A percentile compares a stretch with the other conserved stretches of the same genome.
phyloP scores from a whole-genome alignment of 83 land plant species.

The Diphasiastrum complanatum region DNA sequence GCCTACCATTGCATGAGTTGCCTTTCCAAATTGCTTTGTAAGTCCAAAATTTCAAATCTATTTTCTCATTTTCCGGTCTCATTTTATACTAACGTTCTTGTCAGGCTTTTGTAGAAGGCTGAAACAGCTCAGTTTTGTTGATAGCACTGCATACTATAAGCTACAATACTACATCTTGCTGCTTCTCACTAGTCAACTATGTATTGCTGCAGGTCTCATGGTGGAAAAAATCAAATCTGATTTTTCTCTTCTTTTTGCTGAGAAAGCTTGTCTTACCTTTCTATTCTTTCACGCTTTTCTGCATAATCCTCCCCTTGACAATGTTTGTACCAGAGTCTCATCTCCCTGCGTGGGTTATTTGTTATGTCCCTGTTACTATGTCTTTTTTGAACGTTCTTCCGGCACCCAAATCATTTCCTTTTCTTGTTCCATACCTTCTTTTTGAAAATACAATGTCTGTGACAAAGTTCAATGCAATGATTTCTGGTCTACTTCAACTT shows the following conservation, averaged over 20 bases:
- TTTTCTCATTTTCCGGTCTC: too few species aligned
- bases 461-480: slow-evolving; percentile 70
- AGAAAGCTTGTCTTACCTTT: slow-evolving; percentile 63
- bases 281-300: slow-evolving; percentile 72
- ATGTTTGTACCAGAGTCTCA: slow-evolving; percentile 63
- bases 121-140: not conserved
- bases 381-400: slow-evolving; percentile 66
- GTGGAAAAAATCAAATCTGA: slow-evolving; percentile 62
- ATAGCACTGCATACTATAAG: not conserved
- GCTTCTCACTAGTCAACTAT: not conserved
- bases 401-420: slow-evolving; percentile 53
- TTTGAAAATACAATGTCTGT: slow-evolving; percentile 71
- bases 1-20: too few species aligned
- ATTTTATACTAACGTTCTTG: too few species aligned
- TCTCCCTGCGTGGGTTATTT: slow-evolving; percentile 58
- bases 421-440: slow-evolving; percentile 64
- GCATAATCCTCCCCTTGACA: slow-evolving; percentile 68
- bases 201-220: slow-evolving; percentile 46
- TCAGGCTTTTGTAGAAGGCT: too few species aligned
- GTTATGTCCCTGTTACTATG: slow-evolving; percentile 62
- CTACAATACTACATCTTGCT: not conserved
- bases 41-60: too few species aligned
- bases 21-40: too few species aligned
- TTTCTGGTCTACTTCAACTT: slow-evolving; percentile 67
- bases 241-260: slow-evolving; percentile 66